A percentile compares a stretch with the other conserved stretches of the same genome.
Evolutionary conservation across 371 early-diverging fungal genomes (phyloP).

Genomic region (Saksenaea vasiformis): DNA sequence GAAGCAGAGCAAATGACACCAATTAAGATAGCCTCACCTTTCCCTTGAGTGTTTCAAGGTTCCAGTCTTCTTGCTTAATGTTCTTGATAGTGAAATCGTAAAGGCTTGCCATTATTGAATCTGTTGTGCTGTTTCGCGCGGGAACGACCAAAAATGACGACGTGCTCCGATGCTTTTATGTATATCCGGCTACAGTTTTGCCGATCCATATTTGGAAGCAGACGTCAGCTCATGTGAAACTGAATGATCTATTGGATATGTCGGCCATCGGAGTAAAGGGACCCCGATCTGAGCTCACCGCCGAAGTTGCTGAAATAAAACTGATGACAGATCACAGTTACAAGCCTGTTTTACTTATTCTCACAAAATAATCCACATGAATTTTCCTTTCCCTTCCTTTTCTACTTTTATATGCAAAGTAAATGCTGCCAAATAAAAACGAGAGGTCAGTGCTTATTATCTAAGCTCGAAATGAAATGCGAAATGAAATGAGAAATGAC

Average conservation of each 20-base stretch:
- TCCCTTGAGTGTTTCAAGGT: slow-evolving; percentile 37
- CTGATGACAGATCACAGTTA: background rate
- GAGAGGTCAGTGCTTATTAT: too few species aligned
- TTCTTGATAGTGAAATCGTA: slow-evolving; percentile 47
- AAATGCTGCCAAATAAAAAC: too few species aligned
- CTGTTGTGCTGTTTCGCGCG: background rate
- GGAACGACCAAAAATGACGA: background rate
- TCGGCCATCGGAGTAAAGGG: too few species aligned
- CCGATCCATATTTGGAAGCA: background rate
- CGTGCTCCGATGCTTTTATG: background rate
- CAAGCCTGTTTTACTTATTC: background rate
- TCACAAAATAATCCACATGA: background rate
- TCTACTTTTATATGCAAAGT: background rate
- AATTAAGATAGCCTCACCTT: slow-evolving; percentile 23
- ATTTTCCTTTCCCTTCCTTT: background rate
- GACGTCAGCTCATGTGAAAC: background rate
- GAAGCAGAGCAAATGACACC: background rate
- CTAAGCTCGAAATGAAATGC: too few species aligned
- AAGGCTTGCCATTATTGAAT: slow-evolving; percentile 13
- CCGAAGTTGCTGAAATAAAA: too few species aligned
- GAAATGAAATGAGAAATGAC: too few species aligned
- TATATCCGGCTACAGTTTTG: background rate
- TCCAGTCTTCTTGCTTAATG: slow-evolving; percentile 47
- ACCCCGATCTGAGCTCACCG: too few species aligned
- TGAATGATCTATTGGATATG: too few species aligned